Evolutionary conservation across 331 rosid genomes (phyloP), one percentile per base, ranked within the genome.

Genomic region (Ulmus americana): DNA sequence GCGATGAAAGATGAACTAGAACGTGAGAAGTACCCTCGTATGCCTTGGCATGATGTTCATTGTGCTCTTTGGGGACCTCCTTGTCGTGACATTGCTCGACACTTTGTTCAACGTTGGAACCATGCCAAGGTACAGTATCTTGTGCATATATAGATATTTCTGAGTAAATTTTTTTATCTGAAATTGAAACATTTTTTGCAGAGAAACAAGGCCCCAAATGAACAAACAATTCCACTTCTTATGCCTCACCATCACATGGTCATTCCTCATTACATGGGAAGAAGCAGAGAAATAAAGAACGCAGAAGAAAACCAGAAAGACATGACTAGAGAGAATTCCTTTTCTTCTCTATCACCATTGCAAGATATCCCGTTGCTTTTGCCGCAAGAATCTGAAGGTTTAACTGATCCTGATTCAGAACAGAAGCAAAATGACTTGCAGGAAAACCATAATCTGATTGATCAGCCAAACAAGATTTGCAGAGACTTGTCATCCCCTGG

Each of bases 41-140:
- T 81, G 85, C 85, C 85, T 6, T 81, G 85, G 85, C 85, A 81
- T 67, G 85, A 81, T 74, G 77, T 81, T 62, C 85, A 81, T 10
- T 77, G 82, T 70, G 85, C 85, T 22, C 72, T 81, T 5, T 77
- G 80, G 82, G 85, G 85, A 15, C 81, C 85, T 3, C 66, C 82
- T 11, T 81, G 82, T 49, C 80, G 80, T 59, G 85, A 81, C 69
- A 67, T 77, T 49, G 85, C 85, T 8, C 64, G 80, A 47, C 85
- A 81, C 64, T 81, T 81, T 70, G 85, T 81, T 74, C 80, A 81
- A 61, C 79, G 85, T 12, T 81, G 85, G 85, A 81, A 81, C 67
- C 73, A 73, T 77, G 85, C 85, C 14, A 81, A 81, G 82, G 85
- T 81, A 28, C 35, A 35, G 20, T n/a, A 18, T n/a, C 44, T 63